Conservation (phyloP, 2,329 filamentous ascomycete genomes). For the Cladosporium sp. region DNA sequence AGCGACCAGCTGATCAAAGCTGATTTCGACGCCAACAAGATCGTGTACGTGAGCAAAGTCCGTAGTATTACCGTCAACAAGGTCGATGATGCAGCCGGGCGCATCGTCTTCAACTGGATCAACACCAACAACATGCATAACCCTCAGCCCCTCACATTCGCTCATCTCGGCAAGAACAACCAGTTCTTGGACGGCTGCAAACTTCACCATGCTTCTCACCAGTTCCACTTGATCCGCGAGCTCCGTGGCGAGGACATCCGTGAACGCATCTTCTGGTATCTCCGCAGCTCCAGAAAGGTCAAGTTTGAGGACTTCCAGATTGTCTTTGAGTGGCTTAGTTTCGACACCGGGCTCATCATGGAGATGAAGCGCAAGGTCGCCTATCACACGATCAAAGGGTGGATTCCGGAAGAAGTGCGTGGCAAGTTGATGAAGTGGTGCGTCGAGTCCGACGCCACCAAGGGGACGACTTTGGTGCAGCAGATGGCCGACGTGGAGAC, state of each 20-base stretch:
- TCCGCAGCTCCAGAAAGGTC: background rate
- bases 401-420: background rate
- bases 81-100: conserved; percentile 9
- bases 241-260: conserved; percentile 15
- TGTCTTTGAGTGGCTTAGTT: conserved; percentile 8
- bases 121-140: conserved; percentile 3
- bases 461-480: background rate
- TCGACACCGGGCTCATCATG: conserved; percentile 14
- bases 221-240: conserved; percentile 6
- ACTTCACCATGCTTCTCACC: conserved; percentile 10
- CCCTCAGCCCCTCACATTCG: background rate
- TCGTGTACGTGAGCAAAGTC: background rate
- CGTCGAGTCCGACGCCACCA: background rate
- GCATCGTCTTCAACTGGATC: conserved; percentile 12
- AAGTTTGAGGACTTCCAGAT: conserved; percentile 13
- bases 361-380: conserved; percentile 13
- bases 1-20: background rate
- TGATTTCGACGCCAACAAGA: background rate
- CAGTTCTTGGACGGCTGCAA: conserved; percentile 12
- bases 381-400: conserved; percentile 8
- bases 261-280: conserved; percentile 13
- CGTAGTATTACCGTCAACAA: too few species aligned
- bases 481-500: background rate
- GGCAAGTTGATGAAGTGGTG: background rate
- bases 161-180: background rate